phyloP scores from a whole-genome alignment of 2,329 filamentous ascomycete genomes.

The Aspergillus terreus region DNA sequence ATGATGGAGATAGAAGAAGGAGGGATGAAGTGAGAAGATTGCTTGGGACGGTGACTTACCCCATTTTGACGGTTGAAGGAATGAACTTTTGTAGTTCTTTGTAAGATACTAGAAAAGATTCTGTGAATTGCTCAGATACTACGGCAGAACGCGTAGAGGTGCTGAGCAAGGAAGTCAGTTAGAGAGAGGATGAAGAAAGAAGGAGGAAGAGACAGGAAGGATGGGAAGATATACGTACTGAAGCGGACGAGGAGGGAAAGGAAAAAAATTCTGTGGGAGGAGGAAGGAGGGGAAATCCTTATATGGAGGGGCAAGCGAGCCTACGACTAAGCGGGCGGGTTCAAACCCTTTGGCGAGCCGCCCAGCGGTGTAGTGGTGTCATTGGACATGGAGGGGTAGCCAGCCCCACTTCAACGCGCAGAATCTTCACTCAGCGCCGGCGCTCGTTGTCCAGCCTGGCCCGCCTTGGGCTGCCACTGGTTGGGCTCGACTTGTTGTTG shows the following conservation, averaged over 20 bases:
- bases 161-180: slow-evolving; percentile 36
- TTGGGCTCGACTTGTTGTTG: slow-evolving; percentile 1
- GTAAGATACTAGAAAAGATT: slow-evolving; percentile 45
- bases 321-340: slow-evolving; percentile 33
- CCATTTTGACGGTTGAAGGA: slow-evolving; percentile 54
- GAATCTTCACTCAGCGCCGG: slow-evolving; percentile 27
- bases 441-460: slow-evolving; percentile 12
- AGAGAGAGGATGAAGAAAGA: slow-evolving; percentile 15
- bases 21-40: background rate
- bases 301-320: slow-evolving; percentile 47
- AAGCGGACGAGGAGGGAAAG: slow-evolving; percentile 41
- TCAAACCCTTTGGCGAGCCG: slow-evolving; percentile 29
- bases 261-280: slow-evolving; percentile 39
- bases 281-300: slow-evolving; percentile 43
- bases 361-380: slow-evolving; percentile 3
- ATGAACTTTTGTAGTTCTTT: slow-evolving; percentile 47
- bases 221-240: slow-evolving; percentile 42
- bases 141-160: slow-evolving; percentile 51
- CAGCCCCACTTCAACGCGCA: slow-evolving; percentile 26
- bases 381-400: slow-evolving; percentile 29
- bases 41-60: slow-evolving; percentile 45
- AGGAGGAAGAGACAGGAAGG: slow-evolving; percentile 14
- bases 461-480: slow-evolving; percentile 5
- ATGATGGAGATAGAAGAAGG: background rate
- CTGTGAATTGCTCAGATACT: slow-evolving; percentile 47